These are phyloP conservation scores for Kodamaea neixiangensis DNA, from an alignment of 805 yeast genomes.

Conservation along the genomic window DNA sequence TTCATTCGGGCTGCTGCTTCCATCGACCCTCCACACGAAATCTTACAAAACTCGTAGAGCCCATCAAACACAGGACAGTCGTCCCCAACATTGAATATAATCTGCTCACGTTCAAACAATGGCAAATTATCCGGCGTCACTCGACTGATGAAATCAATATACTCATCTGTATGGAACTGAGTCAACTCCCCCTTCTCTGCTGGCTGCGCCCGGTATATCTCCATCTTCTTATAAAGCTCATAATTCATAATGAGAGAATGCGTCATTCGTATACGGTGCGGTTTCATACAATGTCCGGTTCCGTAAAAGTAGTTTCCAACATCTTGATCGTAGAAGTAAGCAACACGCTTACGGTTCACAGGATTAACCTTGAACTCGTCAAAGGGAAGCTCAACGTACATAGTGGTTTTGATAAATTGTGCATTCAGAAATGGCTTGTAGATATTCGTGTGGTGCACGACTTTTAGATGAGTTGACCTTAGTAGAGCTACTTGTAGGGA, in stretches of 20 bases:
- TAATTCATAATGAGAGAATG: constrained; percentile 32
- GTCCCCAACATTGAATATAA: constrained; percentile 29
- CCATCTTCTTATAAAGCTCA: constrained; percentile 31
- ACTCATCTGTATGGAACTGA: constrained; percentile 25
- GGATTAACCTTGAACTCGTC: constrained; percentile 29
- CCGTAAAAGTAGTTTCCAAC: constrained; percentile 33
- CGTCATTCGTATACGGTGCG: constrained; percentile 32
- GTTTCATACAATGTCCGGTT: constrained; percentile 33
- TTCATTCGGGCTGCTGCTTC: constrained; percentile 30
- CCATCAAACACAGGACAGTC: constrained; percentile 30
- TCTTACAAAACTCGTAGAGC: constrained; percentile 27
- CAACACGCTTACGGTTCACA: constrained; percentile 24
- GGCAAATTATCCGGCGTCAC: constrained; percentile 29
- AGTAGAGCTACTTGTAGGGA: too few species aligned
- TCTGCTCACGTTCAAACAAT: constrained; percentile 28
- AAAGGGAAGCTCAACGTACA: constrained; percentile 29
- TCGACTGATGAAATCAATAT: constrained; percentile 21
- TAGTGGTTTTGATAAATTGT: constrained; percentile 5
- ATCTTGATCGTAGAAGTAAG: constrained; percentile 31
- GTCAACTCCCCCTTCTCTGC: constrained; percentile 30
- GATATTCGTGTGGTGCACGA: background rate
- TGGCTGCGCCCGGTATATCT: constrained; percentile 30
- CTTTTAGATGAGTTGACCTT: background rate
- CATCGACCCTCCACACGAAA: constrained; percentile 30
- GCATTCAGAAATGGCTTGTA: background rate